Evolutionary conservation across 257 asterid genomes (phyloP).

Genomic region (Penstemon newberryi): DNA sequence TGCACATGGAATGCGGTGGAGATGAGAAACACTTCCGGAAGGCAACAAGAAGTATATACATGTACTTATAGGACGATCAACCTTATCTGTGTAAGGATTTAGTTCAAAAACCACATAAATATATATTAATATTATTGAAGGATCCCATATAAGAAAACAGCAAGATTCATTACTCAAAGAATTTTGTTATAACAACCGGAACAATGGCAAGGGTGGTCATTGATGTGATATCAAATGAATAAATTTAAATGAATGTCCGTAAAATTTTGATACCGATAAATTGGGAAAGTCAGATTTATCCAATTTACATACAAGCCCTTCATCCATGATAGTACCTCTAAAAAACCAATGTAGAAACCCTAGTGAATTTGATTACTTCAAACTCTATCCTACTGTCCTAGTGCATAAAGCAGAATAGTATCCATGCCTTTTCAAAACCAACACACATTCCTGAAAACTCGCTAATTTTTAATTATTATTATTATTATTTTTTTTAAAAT

Average conservation of each 20-base stretch:
- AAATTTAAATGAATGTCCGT: no score
- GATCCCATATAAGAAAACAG: neutral
- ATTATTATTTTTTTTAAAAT: no score
- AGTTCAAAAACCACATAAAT: neutral
- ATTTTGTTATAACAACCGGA: neutral
- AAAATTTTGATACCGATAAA: no score
- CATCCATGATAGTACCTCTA: neutral
- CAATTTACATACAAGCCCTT: no score
- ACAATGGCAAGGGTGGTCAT: no score
- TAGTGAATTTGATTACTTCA: neutral
- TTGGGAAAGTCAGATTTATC: no score
- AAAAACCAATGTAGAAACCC: neutral
- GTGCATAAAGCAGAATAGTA: neutral
- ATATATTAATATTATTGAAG: neutral
- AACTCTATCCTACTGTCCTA: neutral
- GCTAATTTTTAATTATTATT: neutral
- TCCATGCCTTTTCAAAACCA: no score
- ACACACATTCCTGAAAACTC: no score
- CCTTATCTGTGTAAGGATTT: slow-evolving; percentile 60
- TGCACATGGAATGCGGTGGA: slow-evolving; percentile 88
- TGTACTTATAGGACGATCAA: slow-evolving; percentile 89
- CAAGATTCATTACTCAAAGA: neutral
- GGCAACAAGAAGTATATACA: slow-evolving; percentile 90
- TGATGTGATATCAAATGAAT: no score
- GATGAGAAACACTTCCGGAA: slow-evolving; percentile 73